Base-by-base conservation (phyloP, 768 basidiomycete species). In the Calvatia gigantea region DNA sequence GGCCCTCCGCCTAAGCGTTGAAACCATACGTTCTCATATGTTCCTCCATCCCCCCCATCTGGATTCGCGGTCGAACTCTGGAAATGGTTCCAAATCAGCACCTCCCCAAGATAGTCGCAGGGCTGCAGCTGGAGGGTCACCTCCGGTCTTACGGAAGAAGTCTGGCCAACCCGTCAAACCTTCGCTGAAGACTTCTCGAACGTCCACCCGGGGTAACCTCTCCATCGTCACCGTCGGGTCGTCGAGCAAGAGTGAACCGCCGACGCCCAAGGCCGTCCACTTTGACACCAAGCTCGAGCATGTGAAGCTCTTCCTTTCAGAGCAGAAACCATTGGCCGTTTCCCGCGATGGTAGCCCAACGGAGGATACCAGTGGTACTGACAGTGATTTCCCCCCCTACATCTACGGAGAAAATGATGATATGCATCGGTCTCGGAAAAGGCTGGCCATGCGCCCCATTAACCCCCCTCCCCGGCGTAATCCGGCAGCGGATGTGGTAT, bases 301-400 rank as follows among this genome's bases (percentile, higher is more conserved):
- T 54, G 91, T 98, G 59, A 95, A 95, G 71, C 80, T 95, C 44
- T 98, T 98, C 76, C 76, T 95, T 54, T 87, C 95, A 11, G 91
- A 94, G 71, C 96, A 98, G 71, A 94, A 94, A 67, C 96, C 96
- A 4, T 79, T 91, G 6, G 94, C 95, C 0, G 96, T 99, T 15
- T 91, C 88, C 11, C 83, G 96, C 43, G 87, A 92, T 61, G 94
- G 93, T 0, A 91, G 89, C 61, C 95, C 94, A 3, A 89, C 86
- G 3, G 89, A 84, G 60, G 85, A 92, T 63, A 90, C 85, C 29
- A 87, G 85, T 54, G 87, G 85, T 15, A 86, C 85, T n/a, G 89
- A 91, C 41, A 84, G 77, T 62, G 89, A 90, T 58, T 87, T 89
- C 61, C 86, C 86, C 1, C 72, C 79, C 27, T 88, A 86, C 62